A percentile compares a stretch with the other conserved stretches of the same genome.
These are phyloP conservation scores for Daldinia vernicosa DNA, from an alignment of 495 filamentous ascomycete genomes.

Conservation along the genomic window DNA sequence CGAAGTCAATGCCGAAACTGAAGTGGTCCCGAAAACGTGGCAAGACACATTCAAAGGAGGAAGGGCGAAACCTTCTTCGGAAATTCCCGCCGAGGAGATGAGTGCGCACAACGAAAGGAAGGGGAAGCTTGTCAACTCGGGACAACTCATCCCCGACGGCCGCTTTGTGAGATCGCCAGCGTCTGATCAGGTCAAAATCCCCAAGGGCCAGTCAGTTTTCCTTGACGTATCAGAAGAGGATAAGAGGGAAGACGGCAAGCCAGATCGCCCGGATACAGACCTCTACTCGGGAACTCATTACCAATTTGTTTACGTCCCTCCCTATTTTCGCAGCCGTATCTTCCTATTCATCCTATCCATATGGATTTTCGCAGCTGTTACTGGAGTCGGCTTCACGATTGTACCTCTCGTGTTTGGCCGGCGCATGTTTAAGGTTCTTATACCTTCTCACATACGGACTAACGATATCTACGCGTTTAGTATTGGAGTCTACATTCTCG, in stretches of 20 bases:
- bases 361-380: constrained; percentile 93
- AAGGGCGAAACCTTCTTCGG: constrained; percentile 44
- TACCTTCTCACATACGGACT: constrained; percentile 72
- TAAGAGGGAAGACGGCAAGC: constrained; percentile 65
- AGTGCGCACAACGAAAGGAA: constrained; percentile 35
- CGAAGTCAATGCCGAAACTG: constrained; percentile 43
- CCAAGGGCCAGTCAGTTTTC: constrained; percentile 83
- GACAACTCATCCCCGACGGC: constrained; percentile 69
- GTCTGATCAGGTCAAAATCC: constrained; percentile 92
- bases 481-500: constrained; percentile 81
- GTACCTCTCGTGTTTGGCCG: constrained; percentile 86
- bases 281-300: constrained; percentile 77
- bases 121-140: constrained; percentile 53
- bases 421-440: constrained; percentile 70
- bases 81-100: constrained; percentile 40
- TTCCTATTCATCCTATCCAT: constrained; percentile 87
- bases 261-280: constrained; percentile 62
- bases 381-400: constrained; percentile 87
- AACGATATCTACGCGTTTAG: constrained; percentile 98
- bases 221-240: constrained; percentile 80
- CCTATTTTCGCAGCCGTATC: constrained; percentile 80
- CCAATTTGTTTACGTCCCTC: constrained; percentile 88
- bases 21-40: constrained; percentile 54
- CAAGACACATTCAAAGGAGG: constrained; percentile 52
- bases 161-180: constrained; percentile 88